Percentiles rank a stretch among this genome's conserved stretches.
Conservation (phyloP, 495 filamentous ascomycete species). For the Chaetomium tenue region DNA sequence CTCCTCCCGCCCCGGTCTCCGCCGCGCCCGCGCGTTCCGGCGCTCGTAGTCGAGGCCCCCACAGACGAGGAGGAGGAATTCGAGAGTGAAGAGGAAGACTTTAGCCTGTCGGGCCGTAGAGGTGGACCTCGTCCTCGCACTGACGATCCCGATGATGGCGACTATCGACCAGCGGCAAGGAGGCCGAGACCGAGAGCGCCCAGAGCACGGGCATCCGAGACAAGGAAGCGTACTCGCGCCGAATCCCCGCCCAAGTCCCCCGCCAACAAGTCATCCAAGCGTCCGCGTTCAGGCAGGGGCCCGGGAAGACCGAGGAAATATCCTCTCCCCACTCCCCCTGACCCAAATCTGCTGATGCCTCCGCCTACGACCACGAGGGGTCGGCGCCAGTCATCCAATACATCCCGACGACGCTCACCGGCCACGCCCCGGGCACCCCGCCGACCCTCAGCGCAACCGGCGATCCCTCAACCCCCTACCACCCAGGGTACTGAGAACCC, state of each 20-base stretch:
- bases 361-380: background rate
- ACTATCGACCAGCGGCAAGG: background rate
- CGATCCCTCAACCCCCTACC: background rate
- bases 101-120: background rate
- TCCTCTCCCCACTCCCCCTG: background rate
- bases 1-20: background rate
- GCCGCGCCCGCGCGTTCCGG: no score
- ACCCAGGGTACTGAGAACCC: background rate
- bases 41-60: background rate
- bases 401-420: no score
- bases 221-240: background rate
- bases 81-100: background rate
- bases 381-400: no score
- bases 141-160: background rate
- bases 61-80: background rate
- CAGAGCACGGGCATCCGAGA: background rate
- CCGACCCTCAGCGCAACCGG: background rate
- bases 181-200: background rate
- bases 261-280: background rate
- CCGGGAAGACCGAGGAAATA: background rate
- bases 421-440: no score
- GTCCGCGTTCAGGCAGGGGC: background rate
- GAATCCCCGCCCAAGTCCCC: background rate
- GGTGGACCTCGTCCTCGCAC: background rate
- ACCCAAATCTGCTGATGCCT: background rate